Conservation (phyloP, 2,329 filamentous ascomycete genomes). For the Aspergillus quadrilineatus region DNA sequence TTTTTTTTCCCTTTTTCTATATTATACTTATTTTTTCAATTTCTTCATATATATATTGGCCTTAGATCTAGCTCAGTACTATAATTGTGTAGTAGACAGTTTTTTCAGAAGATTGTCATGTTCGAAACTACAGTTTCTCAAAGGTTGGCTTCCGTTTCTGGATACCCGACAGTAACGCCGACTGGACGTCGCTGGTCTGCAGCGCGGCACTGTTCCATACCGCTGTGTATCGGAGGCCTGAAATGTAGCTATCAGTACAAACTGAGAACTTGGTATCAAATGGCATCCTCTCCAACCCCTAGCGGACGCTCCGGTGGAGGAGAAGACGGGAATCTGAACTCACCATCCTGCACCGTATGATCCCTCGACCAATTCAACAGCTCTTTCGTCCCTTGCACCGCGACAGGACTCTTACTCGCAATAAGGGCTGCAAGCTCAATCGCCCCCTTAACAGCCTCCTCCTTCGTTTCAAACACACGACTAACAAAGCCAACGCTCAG, state of each 20-base stretch:
- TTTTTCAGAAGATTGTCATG: too few relatives aligned
- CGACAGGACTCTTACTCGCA: conserved; percentile 80
- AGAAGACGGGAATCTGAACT: conserved; percentile 30
- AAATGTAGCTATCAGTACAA: neutral
- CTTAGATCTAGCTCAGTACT: too few relatives aligned
- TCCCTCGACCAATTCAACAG: conserved; percentile 79
- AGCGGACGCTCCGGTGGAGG: too few relatives aligned
- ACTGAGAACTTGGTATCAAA: neutral
- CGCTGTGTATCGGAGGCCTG: conserved; percentile 74
- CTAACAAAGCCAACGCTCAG: conserved; percentile 46
- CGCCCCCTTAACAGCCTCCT: conserved; percentile 61
- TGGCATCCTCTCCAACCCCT: neutral
- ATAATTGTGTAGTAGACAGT: too few relatives aligned
- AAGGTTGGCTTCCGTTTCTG: conserved; percentile 79
- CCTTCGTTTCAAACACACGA: conserved; percentile 52
- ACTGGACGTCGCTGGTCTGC: conserved; percentile 74
- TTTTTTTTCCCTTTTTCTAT: neutral
- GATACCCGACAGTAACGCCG: conserved; percentile 72
- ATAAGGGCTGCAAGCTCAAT: conserved; percentile 65
- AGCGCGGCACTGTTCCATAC: conserved; percentile 85
- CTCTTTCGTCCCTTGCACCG: conserved; percentile 84
- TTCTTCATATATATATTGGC: too few relatives aligned
- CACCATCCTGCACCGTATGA: conserved; percentile 72
- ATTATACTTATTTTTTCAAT: too few relatives aligned
- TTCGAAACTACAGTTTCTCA: conserved; percentile 66